phyloP scores from a whole-genome alignment of 2,329 filamentous ascomycete species.

The Xylariaceae sp. region DNA sequence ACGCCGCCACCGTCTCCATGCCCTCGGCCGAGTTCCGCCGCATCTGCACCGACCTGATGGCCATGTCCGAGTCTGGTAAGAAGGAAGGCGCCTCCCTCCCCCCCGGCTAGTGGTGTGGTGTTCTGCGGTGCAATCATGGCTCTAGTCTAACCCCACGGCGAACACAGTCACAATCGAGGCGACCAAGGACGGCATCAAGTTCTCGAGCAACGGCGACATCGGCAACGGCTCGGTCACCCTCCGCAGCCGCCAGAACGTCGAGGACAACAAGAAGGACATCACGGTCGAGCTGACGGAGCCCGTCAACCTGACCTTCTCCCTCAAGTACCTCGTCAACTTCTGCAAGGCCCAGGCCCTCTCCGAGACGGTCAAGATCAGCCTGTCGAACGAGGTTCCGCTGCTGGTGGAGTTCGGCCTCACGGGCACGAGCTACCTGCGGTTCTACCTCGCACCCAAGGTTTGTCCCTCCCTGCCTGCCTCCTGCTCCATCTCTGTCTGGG shows the following conservation, averaged over 20 bases:
- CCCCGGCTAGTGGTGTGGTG: no score
- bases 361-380: slow-evolving; percentile 75
- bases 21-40: slow-evolving; percentile 84
- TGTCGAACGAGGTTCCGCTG: slow-evolving; percentile 93
- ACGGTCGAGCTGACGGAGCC: slow-evolving; percentile 88
- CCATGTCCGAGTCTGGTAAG: slow-evolving; percentile 91
- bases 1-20: slow-evolving; percentile 85
- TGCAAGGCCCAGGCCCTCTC: slow-evolving; percentile 93
- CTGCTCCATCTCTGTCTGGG: background rate
- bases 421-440: slow-evolving; percentile 82
- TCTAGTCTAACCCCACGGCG: no score
- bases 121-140: no score
- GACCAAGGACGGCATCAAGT: slow-evolving; percentile 94
- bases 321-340: slow-evolving; percentile 99
- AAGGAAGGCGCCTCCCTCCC: slow-evolving; percentile 11
- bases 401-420: slow-evolving; percentile 83
- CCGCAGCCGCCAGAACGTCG: slow-evolving; percentile 78
- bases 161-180: slow-evolving; percentile 82
- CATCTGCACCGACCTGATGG: slow-evolving; percentile 86
- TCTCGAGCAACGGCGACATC: slow-evolving; percentile 88
- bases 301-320: slow-evolving; percentile 90
- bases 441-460: slow-evolving; percentile 98
- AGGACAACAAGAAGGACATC: slow-evolving; percentile 80
- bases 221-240: slow-evolving; percentile 91
- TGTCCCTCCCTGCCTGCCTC: slow-evolving; percentile 18